A percentile compares a stretch with the other conserved stretches of the same genome.
Evolutionary conservation across 106 monocot genomes (phyloP).

Genomic region (Xerophyta viscosa): DNA sequence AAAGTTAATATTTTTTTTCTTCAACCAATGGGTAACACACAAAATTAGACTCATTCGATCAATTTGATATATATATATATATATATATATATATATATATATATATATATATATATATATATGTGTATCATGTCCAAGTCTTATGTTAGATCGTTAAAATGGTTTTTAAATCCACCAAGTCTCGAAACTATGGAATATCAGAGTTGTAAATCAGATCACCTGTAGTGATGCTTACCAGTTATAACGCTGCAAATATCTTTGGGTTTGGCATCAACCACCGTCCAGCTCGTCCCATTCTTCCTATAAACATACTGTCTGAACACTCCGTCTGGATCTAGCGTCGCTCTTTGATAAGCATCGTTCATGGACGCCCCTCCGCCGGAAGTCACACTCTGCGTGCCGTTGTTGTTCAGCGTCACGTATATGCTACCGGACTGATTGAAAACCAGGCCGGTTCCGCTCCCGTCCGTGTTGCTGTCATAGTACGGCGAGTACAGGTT

Average conservation of each 20-base stretch:
- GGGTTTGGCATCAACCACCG: background rate
- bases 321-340: conserved; percentile 34
- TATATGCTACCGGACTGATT: background rate
- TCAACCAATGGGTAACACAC: too few relatives aligned
- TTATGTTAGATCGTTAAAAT: too few relatives aligned
- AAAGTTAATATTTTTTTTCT: too few relatives aligned
- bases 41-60: too few relatives aligned
- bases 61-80: too few relatives aligned
- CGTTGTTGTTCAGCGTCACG: background rate
- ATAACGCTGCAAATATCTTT: conserved; percentile 2
- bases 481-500: background rate
- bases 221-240: conserved; percentile 4
- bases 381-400: background rate
- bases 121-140: too few relatives aligned
- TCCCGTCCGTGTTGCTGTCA: background rate
- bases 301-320: conserved; percentile 22
- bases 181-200: too few relatives aligned
- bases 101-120: too few relatives aligned
- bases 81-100: too few relatives aligned
- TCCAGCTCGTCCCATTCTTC: conserved; percentile 9
- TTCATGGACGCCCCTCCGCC: background rate
- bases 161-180: too few relatives aligned
- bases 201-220: background rate
- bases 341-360: conserved; percentile 23
- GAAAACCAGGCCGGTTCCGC: background rate